These are phyloP conservation scores for Juglanconis oblonga DNA, from an alignment of 2,329 filamentous ascomycete genomes.

Conservation along the genomic window DNA sequence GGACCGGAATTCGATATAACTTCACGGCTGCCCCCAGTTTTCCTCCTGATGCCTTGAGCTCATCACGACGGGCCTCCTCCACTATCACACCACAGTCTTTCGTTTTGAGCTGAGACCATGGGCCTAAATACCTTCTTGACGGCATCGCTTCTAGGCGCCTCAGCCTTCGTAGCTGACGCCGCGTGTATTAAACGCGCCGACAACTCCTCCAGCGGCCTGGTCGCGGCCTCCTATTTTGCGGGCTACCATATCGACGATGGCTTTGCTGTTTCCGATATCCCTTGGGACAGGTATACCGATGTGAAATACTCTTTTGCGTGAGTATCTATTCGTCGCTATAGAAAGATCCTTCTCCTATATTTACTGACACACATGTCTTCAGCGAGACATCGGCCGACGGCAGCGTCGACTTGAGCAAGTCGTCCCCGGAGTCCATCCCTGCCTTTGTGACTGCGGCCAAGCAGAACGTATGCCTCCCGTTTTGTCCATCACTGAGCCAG, in stretches of 20 bases:
- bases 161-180: neutral
- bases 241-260: constrained; percentile 17
- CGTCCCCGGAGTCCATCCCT: constrained; percentile 12
- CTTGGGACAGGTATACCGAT: constrained; percentile 19
- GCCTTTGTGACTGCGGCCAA: constrained; percentile 17
- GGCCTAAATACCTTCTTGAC: neutral
- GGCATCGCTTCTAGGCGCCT: neutral
- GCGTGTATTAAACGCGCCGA: constrained; percentile 18
- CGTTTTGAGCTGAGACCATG: neutral
- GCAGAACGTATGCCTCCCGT: neutral
- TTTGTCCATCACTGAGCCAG: too few species aligned
- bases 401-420: constrained; percentile 10
- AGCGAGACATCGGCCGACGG: constrained; percentile 13
- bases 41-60: neutral
- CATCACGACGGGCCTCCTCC: neutral
- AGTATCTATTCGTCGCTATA: too few species aligned
- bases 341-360: neutral
- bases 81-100: neutral
- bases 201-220: neutral
- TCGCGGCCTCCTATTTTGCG: constrained; percentile 17
- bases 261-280: constrained; percentile 16
- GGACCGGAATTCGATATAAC: neutral
- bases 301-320: constrained; percentile 20
- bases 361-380: neutral
- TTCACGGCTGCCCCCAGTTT: neutral